A percentile compares a stretch with the other conserved stretches of the same genome.
These are phyloP conservation scores for Stenogyne calaminthoides DNA, from an alignment of 305 asterid genomes.

Conservation along the genomic window DNA sequence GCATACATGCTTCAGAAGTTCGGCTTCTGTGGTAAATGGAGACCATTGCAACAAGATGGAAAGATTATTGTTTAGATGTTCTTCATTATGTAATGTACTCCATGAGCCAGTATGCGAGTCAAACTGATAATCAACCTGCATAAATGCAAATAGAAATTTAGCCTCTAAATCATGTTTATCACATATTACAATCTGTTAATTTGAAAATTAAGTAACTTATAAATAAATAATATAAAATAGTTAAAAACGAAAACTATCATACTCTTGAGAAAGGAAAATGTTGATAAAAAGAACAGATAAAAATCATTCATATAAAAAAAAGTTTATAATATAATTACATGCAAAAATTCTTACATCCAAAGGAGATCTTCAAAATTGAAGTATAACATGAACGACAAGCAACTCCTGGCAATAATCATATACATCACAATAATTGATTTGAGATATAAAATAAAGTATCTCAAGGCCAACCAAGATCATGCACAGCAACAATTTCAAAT, in stretches of 20 bases:
- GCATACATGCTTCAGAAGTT: slow-evolving; percentile 84
- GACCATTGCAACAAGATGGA: slow-evolving; percentile 82
- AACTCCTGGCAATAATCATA: not conserved
- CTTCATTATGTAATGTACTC: slow-evolving; percentile 51
- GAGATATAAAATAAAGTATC: slow-evolving; percentile 15
- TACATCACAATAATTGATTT: slow-evolving; percentile 8
- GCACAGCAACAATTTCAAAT: slow-evolving; percentile 13
- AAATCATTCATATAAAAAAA: not conserved
- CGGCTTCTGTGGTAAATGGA: slow-evolving; percentile 72
- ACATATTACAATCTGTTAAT: slow-evolving; percentile 3
- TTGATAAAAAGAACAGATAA: not conserved
- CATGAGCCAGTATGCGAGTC: slow-evolving; percentile 47
- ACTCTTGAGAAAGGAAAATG: slow-evolving; percentile 21
- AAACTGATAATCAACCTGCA: slow-evolving; percentile 82
- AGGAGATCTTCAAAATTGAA: slow-evolving; percentile 4
- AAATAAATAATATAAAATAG: not conserved
- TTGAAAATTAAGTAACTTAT: slow-evolving; percentile 10
- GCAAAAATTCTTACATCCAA: not conserved
- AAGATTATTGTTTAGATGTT: slow-evolving; percentile 56
- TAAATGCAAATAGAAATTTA: slow-evolving; percentile 26
- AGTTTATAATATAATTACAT: not conserved
- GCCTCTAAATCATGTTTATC: slow-evolving; percentile 20
- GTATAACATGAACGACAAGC: not conserved
- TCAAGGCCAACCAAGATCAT: slow-evolving; percentile 16
- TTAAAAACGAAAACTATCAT: slow-evolving; percentile 2